These are phyloP conservation scores for Populus alba DNA, from an alignment of 345 rosid genomes.

Conservation along the genomic window DNA sequence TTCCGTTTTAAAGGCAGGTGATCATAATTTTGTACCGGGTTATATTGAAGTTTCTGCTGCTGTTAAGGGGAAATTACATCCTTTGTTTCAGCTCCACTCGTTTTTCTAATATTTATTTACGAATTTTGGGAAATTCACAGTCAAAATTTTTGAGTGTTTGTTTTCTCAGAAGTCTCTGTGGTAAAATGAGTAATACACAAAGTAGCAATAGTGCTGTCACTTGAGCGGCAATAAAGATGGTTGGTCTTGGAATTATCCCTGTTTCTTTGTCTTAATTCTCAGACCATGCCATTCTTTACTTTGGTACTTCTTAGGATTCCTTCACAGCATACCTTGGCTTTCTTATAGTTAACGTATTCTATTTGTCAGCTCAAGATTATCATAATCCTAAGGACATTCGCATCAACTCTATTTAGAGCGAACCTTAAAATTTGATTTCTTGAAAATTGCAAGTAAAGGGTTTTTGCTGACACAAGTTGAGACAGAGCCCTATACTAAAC, in stretches of 20 bases:
- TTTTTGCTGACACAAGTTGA: neutral
- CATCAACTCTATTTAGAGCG: neutral
- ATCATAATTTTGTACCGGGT: neutral
- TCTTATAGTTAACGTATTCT: neutral
- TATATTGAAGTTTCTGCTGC: neutral
- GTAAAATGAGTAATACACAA: neutral
- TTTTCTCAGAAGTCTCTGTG: neutral
- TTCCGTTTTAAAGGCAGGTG: neutral
- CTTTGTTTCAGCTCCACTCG: neutral
- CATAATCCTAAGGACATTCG: neutral
- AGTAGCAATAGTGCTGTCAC: neutral
- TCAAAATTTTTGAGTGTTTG: neutral
- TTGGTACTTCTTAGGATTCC: conserved; percentile 26
- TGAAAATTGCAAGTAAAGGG: neutral
- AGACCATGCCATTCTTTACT: conserved; percentile 12
- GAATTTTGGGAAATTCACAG: neutral
- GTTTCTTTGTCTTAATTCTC: neutral
- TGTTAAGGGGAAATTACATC: neutral
- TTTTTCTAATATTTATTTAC: neutral
- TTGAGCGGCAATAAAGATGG: conserved; percentile 10
- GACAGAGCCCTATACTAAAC: neutral
- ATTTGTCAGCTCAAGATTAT: neutral
- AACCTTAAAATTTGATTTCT: neutral
- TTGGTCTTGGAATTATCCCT: conserved; percentile 18
- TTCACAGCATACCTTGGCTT: conserved; percentile 6